Conservation (phyloP, 2,329 filamentous ascomycete genomes). For the Emydomyces testavorans region DNA sequence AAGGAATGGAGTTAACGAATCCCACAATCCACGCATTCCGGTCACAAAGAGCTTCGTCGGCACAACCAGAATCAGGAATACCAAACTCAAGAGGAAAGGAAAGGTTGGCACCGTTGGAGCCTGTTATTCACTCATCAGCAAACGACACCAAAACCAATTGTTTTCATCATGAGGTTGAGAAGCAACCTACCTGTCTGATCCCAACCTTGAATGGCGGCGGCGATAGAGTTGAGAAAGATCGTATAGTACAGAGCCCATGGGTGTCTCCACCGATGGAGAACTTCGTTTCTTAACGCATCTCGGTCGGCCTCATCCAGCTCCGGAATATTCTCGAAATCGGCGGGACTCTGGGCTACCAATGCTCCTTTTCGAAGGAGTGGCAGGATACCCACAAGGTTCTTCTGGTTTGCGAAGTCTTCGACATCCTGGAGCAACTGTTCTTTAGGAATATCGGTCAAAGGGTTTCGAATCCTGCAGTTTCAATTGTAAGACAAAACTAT, state of each 20-base stretch:
- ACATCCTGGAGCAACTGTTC: conserved; percentile 24
- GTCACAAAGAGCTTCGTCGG: conserved; percentile 20
- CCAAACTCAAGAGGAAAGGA: conserved; percentile 40
- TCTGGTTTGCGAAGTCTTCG: conserved; percentile 40
- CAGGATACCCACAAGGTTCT: conserved; percentile 49
- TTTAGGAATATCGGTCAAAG: conserved; percentile 24
- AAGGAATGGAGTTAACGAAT: conserved; percentile 47
- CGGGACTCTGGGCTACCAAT: conserved; percentile 60
- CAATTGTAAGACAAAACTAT: background rate
- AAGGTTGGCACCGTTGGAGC: conserved; percentile 43
- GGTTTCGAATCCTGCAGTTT: conserved; percentile 27
- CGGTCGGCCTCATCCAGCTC: conserved; percentile 46
- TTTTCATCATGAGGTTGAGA: background rate
- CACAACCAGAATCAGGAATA: conserved; percentile 35
- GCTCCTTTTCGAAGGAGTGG: conserved; percentile 41
- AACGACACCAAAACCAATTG: background rate
- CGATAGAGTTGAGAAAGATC: conserved; percentile 42
- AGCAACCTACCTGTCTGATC: conserved; percentile 35
- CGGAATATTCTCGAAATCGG: conserved; percentile 50
- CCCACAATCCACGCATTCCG: conserved; percentile 48
- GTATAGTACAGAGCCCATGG: conserved; percentile 41
- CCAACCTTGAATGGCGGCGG: conserved; percentile 45
- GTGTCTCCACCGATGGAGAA: conserved; percentile 38
- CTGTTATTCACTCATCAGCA: conserved; percentile 15
- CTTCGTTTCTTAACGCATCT: conserved; percentile 33